Percentiles rank a stretch among this genome's conserved stretches.
Evolutionary conservation across 2,329 filamentous ascomycete genomes (phyloP).

Genomic region (Leptographium flavum): DNA sequence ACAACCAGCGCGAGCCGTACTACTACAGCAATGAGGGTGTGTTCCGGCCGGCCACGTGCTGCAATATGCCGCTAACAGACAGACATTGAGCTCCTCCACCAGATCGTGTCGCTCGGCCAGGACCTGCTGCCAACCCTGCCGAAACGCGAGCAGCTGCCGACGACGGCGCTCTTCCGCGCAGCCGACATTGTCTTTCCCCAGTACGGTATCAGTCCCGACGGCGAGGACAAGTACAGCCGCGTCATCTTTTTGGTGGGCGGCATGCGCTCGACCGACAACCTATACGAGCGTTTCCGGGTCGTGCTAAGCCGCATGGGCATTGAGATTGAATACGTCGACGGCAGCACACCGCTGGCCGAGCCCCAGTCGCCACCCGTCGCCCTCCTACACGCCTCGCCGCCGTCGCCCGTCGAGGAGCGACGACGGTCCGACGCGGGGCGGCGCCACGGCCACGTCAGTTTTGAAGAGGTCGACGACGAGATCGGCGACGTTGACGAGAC

Average conservation of each 20-base stretch:
- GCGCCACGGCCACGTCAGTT: background rate
- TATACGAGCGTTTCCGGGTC: constrained; percentile 57
- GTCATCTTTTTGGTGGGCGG: constrained; percentile 69
- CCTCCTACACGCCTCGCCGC: too few species aligned
- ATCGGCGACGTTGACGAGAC: background rate
- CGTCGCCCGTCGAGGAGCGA: too few species aligned
- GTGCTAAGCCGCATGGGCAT: constrained; percentile 58
- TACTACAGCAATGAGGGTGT: constrained; percentile 49
- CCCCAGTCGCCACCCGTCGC: background rate
- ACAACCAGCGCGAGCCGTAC: constrained; percentile 21
- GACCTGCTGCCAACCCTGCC: constrained; percentile 41
- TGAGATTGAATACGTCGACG: constrained; percentile 44
- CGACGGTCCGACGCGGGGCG: too few species aligned
- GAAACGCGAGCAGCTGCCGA: constrained; percentile 51
- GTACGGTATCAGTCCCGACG: constrained; percentile 57
- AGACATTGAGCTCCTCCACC: constrained; percentile 70
- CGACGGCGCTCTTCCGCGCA: constrained; percentile 65
- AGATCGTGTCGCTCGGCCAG: constrained; percentile 61
- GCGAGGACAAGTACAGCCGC: constrained; percentile 57
- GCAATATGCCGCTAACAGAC: constrained; percentile 2
- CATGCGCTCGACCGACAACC: constrained; percentile 34
- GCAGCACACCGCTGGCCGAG: background rate
- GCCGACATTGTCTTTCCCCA: constrained; percentile 64
- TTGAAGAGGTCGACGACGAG: background rate
- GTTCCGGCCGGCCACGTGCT: too few species aligned